These are phyloP conservation scores for Straminergon stramineum DNA, from an alignment of 225 moss, liverwort and hornwort genomes.

Conservation along the genomic window DNA sequence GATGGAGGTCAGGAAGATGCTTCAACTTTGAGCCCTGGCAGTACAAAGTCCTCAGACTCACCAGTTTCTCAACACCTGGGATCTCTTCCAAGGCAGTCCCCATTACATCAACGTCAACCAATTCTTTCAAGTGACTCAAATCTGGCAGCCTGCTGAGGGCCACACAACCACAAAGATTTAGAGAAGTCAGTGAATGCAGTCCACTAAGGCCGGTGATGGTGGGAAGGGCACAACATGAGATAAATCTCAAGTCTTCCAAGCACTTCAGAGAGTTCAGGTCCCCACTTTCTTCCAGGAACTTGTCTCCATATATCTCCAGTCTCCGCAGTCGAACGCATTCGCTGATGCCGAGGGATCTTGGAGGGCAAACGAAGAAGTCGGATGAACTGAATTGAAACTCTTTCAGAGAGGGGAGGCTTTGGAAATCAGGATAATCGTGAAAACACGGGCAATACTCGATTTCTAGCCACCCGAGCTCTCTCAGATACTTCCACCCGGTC, in stretches of 20 bases:
- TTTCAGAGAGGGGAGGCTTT: neutral
- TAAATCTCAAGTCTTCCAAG: neutral
- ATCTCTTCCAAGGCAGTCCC: neutral
- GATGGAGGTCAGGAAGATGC: neutral
- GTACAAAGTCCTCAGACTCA: neutral
- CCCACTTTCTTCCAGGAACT: neutral
- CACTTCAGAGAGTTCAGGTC: neutral
- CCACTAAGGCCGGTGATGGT: neutral
- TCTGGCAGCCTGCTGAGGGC: neutral
- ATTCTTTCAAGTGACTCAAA: neutral
- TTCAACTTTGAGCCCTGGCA: neutral
- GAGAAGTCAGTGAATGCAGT: neutral
- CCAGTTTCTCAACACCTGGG: neutral
- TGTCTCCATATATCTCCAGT: neutral
- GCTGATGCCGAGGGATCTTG: neutral
- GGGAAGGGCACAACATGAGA: neutral
- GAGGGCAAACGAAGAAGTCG: accelerated
- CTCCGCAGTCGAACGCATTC: neutral
- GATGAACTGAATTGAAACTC: neutral
- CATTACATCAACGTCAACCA: neutral
- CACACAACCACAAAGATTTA: accelerated
- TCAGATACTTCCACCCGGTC: neutral
- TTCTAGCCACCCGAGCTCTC: neutral
- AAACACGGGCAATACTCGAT: accelerated
- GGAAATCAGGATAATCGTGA: neutral